Evolutionary conservation across 1,139 yeast species (phyloP), one percentile per base, ranked within the genome.

Genomic region (Diutina siamensis): DNA sequence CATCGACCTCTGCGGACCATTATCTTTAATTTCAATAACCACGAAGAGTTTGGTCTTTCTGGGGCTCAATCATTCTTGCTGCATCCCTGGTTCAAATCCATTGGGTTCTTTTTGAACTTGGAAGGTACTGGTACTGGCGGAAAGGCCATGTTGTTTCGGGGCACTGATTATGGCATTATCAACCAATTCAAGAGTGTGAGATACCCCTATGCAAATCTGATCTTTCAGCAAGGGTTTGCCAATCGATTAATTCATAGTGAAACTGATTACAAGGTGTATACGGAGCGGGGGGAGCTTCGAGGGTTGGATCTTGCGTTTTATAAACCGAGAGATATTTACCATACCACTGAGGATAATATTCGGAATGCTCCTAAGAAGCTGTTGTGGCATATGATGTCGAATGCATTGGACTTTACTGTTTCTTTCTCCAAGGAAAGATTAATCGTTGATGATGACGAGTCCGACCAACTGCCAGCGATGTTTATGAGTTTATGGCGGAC

Each of bases 81-180:
- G 34, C 95, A 88, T 58, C 81, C 84, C 15, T 87, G 95, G 94
- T 71, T 77, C 31, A 62, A 72, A 45, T 63, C 73, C 15, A 78
- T 83, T 3, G 70, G 69, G 41, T 82, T 75, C 52, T 84, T 89
- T 52, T 70, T 89, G 53, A 89, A 89, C 57, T 67, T 89, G 51
- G 97, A 89, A 67, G 97, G 97, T n/a, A 86, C 96, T 0, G 97
- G 97, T 2, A 85, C 94, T 3, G 96, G 96, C 25, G 95, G 95
- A 5, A 78, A 84, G 50, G 89, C 96, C 0, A 72, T 85, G 34
- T 65, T 89, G 44, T 87, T 89, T 61, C 72, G 97, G 60, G 81
- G 92, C 17, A 80, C 95, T 0, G 95, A 89, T 57, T 74, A 73
- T 51, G 84, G 83, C 0, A 75, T 85, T 9, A 60, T 62, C n/a